Conservation (phyloP, 768 basidiomycete species). For the Tremella yokohamensis region DNA sequence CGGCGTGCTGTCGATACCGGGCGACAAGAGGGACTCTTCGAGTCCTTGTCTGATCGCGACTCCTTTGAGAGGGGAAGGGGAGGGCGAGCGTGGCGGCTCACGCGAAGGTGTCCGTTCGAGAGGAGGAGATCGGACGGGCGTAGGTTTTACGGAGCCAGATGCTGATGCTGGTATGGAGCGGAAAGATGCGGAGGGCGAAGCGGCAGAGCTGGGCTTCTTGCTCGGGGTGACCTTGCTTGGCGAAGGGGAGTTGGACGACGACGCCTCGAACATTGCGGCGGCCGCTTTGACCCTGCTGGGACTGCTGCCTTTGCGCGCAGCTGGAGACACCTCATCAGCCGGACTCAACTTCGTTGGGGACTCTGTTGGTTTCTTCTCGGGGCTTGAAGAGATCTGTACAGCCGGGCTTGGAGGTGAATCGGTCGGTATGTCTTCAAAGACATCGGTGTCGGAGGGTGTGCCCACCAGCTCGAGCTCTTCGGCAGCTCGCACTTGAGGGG, state of each 20-base stretch:
- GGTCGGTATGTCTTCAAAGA: conserved; percentile 13
- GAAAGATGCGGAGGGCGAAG: conserved; percentile 13
- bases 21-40: conserved; percentile 4
- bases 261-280: conserved; percentile 32
- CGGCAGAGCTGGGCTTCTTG: background rate
- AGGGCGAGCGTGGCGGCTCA: too few relatives aligned
- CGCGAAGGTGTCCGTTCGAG: too few relatives aligned
- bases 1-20: background rate
- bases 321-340: too few relatives aligned
- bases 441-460: conserved; percentile 11
- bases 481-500: conserved; percentile 18
- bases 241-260: conserved; percentile 7
- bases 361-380: background rate
- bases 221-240: conserved; percentile 8
- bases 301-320: conserved; percentile 3
- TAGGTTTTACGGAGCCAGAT: too few relatives aligned
- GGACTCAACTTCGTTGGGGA: too few relatives aligned
- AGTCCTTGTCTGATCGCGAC: too few relatives aligned
- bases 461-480: conserved; percentile 31
- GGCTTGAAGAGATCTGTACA: background rate
- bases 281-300: conserved; percentile 33
- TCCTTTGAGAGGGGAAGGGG: too few relatives aligned
- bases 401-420: conserved; percentile 1
- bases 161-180: conserved; percentile 9
- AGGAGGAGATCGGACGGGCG: too few relatives aligned